Conservation (phyloP, 768 basidiomycete genomes). For the Boletus tylopilopsis region DNA sequence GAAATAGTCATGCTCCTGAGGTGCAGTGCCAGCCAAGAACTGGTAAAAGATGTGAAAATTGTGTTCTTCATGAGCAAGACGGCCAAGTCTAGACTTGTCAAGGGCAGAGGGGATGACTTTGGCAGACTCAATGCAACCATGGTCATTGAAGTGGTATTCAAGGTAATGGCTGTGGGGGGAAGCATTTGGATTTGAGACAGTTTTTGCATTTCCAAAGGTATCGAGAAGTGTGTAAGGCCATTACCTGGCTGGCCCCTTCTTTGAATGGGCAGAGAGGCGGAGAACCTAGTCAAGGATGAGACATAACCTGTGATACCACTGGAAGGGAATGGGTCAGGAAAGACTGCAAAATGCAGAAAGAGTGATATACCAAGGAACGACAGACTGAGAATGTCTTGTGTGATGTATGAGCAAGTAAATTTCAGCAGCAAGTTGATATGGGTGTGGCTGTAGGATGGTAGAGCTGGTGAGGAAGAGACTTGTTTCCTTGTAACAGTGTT, state of each 20-base stretch:
- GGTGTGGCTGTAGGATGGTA: conserved; percentile 72
- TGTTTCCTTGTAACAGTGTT: conserved; percentile 77
- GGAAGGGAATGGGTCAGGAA: neutral
- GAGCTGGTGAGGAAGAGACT: conserved; percentile 52
- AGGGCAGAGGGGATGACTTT: conserved; percentile 80
- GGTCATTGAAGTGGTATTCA: conserved; percentile 82
- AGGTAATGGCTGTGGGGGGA: conserved; percentile 78
- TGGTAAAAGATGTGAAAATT: conserved; percentile 93
- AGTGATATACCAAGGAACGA: conserved; percentile 64
- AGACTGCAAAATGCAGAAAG: neutral
- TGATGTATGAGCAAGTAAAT: conserved; percentile 82
- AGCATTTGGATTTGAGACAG: conserved; percentile 79
- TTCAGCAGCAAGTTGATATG: conserved; percentile 83
- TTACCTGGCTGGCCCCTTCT: conserved; percentile 78
- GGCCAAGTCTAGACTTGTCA: conserved; percentile 81
- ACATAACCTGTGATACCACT: conserved; percentile 83
- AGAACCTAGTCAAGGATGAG: conserved; percentile 80
- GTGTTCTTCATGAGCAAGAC: conserved; percentile 78
- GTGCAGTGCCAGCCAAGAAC: conserved; percentile 78
- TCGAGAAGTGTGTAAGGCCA: conserved; percentile 77
- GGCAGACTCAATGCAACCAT: conserved; percentile 71
- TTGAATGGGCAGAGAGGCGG: conserved; percentile 76
- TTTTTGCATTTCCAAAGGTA: conserved; percentile 90
- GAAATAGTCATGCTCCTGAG: conserved; percentile 73
- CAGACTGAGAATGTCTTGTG: conserved; percentile 69